These are phyloP conservation scores for Thalassiosira tumida DNA, from an alignment of 352 stramenopile genomes.

Conservation along the genomic window DNA sequence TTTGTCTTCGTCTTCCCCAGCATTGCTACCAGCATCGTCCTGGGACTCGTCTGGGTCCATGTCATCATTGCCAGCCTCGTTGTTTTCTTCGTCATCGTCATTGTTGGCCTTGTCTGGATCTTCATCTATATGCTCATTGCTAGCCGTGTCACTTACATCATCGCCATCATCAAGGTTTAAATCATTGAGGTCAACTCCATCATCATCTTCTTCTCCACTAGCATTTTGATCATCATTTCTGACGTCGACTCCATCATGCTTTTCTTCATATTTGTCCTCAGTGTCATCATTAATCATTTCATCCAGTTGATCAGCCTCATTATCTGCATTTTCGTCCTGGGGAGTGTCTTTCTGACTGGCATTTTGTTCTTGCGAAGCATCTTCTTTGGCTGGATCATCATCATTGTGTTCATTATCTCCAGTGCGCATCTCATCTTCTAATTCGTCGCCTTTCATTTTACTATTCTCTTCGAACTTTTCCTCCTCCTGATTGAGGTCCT, in stretches of 20 bases:
- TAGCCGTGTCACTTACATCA: conserved; percentile 71
- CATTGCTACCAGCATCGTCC: conserved; percentile 10
- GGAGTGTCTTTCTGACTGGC: conserved; percentile 67
- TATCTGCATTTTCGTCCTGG: conserved; percentile 79
- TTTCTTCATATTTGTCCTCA: conserved; percentile 94
- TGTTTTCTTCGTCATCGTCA: conserved; percentile 88
- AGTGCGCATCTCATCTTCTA: conserved; percentile 92
- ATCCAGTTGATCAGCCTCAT: conserved; percentile 92
- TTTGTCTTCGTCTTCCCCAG: conserved; percentile 76
- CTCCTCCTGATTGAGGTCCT: conserved; percentile 89
- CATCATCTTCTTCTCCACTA: conserved; percentile 84
- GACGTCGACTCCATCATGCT: conserved; percentile 93
- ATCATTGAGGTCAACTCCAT: conserved; percentile 82
- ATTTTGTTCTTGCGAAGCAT: conserved; percentile 71
- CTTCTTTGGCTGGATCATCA: conserved; percentile 75
- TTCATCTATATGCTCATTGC: conserved; percentile 59
- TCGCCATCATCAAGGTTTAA: conserved; percentile 87
- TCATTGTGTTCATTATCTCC: conserved; percentile 91
- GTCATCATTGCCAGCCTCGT: conserved; percentile 82
- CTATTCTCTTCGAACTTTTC: conserved; percentile 94
- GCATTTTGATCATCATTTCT: conserved; percentile 92
- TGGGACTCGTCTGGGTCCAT: conserved; percentile 33
- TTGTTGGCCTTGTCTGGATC: conserved; percentile 63
- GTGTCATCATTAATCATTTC: conserved; percentile 97
- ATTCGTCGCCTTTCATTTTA: conserved; percentile 90